A percentile compares a stretch with the other conserved stretches of the same genome.
Evolutionary conservation across 2,329 filamentous ascomycete genomes (phyloP).

Genomic region (Aspergillus tanneri): DNA sequence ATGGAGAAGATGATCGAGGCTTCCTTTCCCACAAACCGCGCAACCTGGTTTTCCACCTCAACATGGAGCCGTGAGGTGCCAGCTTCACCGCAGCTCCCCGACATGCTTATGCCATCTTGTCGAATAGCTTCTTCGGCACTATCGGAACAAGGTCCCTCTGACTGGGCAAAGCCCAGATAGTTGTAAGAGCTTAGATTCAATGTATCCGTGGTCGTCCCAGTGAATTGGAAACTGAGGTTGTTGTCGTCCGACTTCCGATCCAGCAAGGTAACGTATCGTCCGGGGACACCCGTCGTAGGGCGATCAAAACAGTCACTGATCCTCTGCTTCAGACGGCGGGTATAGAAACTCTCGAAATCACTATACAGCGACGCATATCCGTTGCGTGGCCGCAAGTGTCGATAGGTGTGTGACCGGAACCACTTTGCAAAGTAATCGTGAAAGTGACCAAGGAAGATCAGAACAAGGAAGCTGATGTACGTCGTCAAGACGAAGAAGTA

Average conservation of each 20-base stretch:
- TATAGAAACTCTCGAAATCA: conserved; percentile 97
- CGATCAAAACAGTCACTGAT: conserved; percentile 94
- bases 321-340: conserved; percentile 80
- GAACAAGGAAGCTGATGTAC: conserved; percentile 90
- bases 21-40: conserved; percentile 86
- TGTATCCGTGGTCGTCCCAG: conserved; percentile 83
- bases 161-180: conserved; percentile 95
- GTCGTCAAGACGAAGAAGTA: conserved; percentile 94
- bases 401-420: conserved; percentile 79
- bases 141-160: conserved; percentile 89
- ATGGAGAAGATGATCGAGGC: conserved; percentile 94
- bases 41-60: conserved; percentile 84
- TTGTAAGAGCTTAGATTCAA: conserved; percentile 98
- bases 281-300: conserved; percentile 85
- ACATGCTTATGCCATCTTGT: conserved; percentile 76
- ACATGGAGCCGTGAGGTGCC: conserved; percentile 80
- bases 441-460: conserved; percentile 89
- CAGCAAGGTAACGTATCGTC: conserved; percentile 83
- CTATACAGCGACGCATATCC: conserved; percentile 92
- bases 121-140: conserved; percentile 78
- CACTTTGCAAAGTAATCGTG: conserved; percentile 93
- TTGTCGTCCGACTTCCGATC: conserved; percentile 83
- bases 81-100: conserved; percentile 73
- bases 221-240: conserved; percentile 81
- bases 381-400: conserved; percentile 72